Percentiles rank a stretch among this genome's conserved stretches.
Conservation (phyloP, 768 basidiomycete genomes). For the Auriscalpium microsporum region DNA sequence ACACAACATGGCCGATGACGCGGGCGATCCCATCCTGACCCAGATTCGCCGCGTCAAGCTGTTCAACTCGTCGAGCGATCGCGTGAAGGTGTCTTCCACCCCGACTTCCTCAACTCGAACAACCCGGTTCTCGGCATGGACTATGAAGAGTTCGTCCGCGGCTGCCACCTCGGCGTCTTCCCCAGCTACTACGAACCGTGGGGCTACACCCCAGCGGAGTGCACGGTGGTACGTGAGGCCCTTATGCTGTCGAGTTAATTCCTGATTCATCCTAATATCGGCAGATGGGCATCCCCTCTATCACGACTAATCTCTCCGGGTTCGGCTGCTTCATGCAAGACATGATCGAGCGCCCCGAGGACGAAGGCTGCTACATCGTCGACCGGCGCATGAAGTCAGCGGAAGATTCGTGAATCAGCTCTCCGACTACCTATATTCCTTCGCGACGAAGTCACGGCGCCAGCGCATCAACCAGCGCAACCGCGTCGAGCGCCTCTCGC, state of each 20-base stretch:
- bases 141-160: conserved; percentile 98
- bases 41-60: conserved; percentile 91
- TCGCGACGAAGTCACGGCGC: conserved; percentile 78
- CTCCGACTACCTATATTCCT: conserved; percentile 63
- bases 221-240: conserved; percentile 72
- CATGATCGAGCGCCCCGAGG: conserved; percentile 86
- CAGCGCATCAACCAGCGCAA: conserved; percentile 99
- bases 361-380: conserved; percentile 95
- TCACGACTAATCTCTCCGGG: conserved; percentile 96
- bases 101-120: conserved; percentile 95
- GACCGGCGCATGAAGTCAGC: conserved; percentile 85
- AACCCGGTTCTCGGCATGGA: conserved; percentile 96
- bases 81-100: conserved; percentile 99
- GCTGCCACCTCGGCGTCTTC: conserved; percentile 97
- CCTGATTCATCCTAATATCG: conserved; percentile 6
- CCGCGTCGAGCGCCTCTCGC: conserved; percentile 88
- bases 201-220: conserved; percentile 97
- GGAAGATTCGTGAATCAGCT: conserved; percentile 86
- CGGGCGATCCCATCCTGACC: conserved; percentile 86
- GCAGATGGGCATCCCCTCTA: conserved; percentile 94
- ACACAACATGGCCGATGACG: conserved; percentile 97
- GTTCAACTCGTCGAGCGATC: conserved; percentile 81
- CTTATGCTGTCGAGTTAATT: not conserved
- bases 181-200: conserved; percentile 96
- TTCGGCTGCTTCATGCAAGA: conserved; percentile 99